A percentile compares a stretch with the other conserved stretches of the same genome.
phyloP scores from a whole-genome alignment of 768 basidiomycete species.

The Hericium alpestre region DNA sequence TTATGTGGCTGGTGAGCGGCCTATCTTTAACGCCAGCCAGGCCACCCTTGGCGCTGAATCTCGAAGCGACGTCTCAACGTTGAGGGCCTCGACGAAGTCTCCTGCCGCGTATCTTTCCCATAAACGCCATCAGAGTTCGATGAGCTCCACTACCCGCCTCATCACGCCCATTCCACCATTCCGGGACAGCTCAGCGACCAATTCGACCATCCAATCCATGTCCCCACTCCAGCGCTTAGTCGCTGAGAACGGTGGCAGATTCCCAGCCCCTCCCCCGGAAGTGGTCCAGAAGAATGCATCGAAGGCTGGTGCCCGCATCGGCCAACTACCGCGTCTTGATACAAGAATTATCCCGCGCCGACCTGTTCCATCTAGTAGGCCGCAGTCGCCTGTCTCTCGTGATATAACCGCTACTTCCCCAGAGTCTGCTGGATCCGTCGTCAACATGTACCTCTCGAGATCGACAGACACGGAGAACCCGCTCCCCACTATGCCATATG shows the following conservation, averaged over 20 bases:
- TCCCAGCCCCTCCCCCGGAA: constrained; percentile 8
- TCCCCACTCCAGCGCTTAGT: constrained; percentile 11
- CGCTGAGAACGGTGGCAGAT: neutral
- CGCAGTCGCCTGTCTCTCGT: constrained; percentile 1
- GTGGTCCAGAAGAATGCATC: constrained; percentile 7
- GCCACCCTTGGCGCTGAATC: neutral
- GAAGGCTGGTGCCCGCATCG: constrained; percentile 4
- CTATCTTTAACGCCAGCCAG: constrained; percentile 1
- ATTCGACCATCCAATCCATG: neutral
- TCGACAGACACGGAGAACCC: constrained; percentile 4
- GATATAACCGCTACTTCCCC: neutral
- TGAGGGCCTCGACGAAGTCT: neutral
- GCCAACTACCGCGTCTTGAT: neutral
- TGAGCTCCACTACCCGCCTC: constrained; percentile 12
- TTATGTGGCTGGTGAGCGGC: constrained; percentile 3
- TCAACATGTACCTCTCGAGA: constrained; percentile 20
- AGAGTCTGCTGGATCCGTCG: constrained; percentile 14
- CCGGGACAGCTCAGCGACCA: neutral
- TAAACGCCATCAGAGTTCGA: constrained; percentile 1
- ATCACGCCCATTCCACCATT: constrained; percentile 3
- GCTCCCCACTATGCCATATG: constrained; percentile 11
- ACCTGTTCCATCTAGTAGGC: neutral
- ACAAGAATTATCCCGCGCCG: too few relatives aligned
- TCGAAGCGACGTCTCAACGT: too few relatives aligned
- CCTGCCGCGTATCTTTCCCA: constrained; percentile 1